Base-by-base conservation (phyloP, 2,329 filamentous ascomycete species). In the Fusarium palustre region DNA sequence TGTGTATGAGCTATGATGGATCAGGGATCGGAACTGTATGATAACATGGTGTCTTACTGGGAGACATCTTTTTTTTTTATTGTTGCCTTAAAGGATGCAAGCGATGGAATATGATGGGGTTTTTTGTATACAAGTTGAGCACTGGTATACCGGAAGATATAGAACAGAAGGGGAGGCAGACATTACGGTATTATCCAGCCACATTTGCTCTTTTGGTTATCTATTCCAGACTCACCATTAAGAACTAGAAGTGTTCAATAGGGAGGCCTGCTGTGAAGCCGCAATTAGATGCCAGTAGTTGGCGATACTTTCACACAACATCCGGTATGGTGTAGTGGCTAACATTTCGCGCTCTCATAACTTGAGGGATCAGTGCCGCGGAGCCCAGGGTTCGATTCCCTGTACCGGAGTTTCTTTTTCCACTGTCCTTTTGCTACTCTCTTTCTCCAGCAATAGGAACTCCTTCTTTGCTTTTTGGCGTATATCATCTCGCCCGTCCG, bases 291-390 rank as follows among this genome's bases (percentile, higher is more conserved):
- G 10, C 18, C 34, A 30, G 22, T 49, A 36, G 47, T 9, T 18
- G 13, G 18, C 6, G 16, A n/a, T 20, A n/a, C 10, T 25, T 15
- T 9, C 31, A 49, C n/a, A 22, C 16, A 49, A 25, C 33, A 36
- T 76, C 74, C 74, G 74, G 74, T 76, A 76, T 76, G 75, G 75
- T 76, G 75, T 76, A 76, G 74, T 76, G 75, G 75, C 74, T 74
- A 76, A 76, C 75, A 76, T 76, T 76, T 76, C 72, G 71, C 75
- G 75, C 75, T 76, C 75, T 76, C 75, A 76, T 57, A 63, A 63
- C 38, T 7, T 63, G 58, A 56, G 48, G 39, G 59, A 63, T 56
- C 10, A 62, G 48, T 36, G 56, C 69, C 71, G 69, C 69, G 69
- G 71, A 72, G 71, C 71, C 67, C 66, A 73, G 71, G 71, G 70